Evolutionary conservation across 345 rosid species (phyloP), one percentile per base, ranked within the genome.

Genomic region (Salix suchowensis): DNA sequence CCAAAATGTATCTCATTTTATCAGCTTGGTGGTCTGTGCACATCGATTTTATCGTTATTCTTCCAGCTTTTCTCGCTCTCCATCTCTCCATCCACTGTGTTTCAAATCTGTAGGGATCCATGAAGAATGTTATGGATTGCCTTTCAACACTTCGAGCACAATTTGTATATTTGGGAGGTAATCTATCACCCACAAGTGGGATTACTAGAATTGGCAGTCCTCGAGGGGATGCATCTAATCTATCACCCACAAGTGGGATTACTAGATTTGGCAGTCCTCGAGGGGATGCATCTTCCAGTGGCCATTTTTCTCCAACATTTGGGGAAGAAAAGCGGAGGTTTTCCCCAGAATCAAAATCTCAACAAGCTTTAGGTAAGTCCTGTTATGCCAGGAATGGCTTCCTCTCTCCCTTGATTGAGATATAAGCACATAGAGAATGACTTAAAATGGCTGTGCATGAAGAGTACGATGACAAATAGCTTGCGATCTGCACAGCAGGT

Each of bases 281-380:
- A 28, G 78, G 68, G n/a, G 74, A 75, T 65, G 68, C 48, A 76
- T 76, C 78, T 64, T 66, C 83, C 5, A 60, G 3, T n/a, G 76
- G 86, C 70, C 64, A 78, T 19, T 74, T 77, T 34, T 80, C 88
- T 83, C 82, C 85, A 67, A 67, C 78, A 60, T 79, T 80, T 40
- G 84, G 82, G 71, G 92, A 92, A 67, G 93, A 89, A 75, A 91
- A 79, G 82, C 82, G 69, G 32, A 89, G 76, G 65, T 68, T 61
- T 80, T 78, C 79, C 11, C 66, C 90, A 6, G 90, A 88, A 3
- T 85, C 88, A 52, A 91, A 88, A 73, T 82, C 80, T 54, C 94
- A 89, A 76, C 83, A 85, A 77, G 60, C 80, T 76, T 83, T 88
- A 58, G 84, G 86, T 7, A 9, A 81, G 54, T 85, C 81, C 93